Conservation (phyloP, 495 filamentous ascomycete genomes). For the Daldinia caldariorum region DNA sequence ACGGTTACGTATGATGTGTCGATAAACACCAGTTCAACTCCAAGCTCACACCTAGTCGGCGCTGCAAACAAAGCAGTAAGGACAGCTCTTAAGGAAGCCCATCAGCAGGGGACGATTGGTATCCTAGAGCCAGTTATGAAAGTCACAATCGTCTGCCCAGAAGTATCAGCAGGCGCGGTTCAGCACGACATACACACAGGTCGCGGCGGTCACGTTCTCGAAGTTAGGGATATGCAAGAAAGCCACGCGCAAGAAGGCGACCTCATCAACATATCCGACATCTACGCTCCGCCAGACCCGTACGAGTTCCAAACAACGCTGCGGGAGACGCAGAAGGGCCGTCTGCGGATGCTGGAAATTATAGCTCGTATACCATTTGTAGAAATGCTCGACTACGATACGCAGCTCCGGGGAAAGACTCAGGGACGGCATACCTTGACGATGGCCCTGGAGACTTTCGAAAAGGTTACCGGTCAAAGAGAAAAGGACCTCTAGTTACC, state of each 20-base stretch:
- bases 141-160: conserved; percentile 83
- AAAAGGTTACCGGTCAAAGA: conserved; percentile 74
- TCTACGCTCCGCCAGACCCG: conserved; percentile 88
- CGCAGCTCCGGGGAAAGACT: conserved; percentile 87
- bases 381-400: conserved; percentile 97
- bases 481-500: conserved; percentile 52
- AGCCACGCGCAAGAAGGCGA: conserved; percentile 28
- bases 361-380: conserved; percentile 87
- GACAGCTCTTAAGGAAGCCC: conserved; percentile 67
- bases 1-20: conserved; percentile 71
- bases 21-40: conserved; percentile 70
- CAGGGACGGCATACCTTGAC: conserved; percentile 90
- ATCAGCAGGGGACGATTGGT: conserved; percentile 59
- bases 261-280: conserved; percentile 70
- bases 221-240: conserved; percentile 71
- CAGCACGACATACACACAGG: conserved; percentile 87
- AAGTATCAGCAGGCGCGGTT: conserved; percentile 81
- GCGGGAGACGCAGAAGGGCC: conserved; percentile 51
- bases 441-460: conserved; percentile 90
- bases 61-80: conserved; percentile 78
- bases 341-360: conserved; percentile 64
- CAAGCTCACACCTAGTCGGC: conserved; percentile 77
- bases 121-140: conserved; percentile 95
- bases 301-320: conserved; percentile 69
- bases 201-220: conserved; percentile 85